These are phyloP conservation scores for Amanita phalloides DNA, from an alignment of 768 basidiomycete genomes.

Conservation along the genomic window DNA sequence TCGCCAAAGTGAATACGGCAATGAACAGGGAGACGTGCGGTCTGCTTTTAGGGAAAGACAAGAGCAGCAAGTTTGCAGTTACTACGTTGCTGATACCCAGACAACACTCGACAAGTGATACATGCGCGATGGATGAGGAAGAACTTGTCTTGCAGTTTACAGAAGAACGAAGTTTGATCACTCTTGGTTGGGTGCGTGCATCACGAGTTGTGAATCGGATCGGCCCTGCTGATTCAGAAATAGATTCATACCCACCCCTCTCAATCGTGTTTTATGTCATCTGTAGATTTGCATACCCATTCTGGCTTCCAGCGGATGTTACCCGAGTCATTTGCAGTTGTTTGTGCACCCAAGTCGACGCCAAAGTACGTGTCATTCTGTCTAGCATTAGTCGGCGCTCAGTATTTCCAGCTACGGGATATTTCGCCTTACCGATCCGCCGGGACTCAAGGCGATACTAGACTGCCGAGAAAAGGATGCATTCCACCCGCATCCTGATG, in stretches of 20 bases:
- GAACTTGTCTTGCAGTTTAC: constrained; percentile 81
- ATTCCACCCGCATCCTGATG: constrained; percentile 80
- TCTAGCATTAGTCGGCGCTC: not conserved
- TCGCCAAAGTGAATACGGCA: constrained; percentile 71
- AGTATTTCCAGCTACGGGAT: constrained; percentile 58
- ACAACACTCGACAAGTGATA: constrained; percentile 81
- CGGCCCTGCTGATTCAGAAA: not conserved
- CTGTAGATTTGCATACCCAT: constrained; percentile 88
- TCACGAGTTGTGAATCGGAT: constrained; percentile 1
- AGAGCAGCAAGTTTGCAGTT: constrained; percentile 55
- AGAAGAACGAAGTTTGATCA: constrained; percentile 70
- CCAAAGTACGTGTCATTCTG: constrained; percentile 44
- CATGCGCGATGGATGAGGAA: constrained; percentile 89
- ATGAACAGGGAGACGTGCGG: constrained; percentile 84
- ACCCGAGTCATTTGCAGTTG: constrained; percentile 87
- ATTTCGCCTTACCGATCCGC: constrained; percentile 84
- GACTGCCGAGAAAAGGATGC: constrained; percentile 60
- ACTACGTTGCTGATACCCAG: constrained; percentile 81
- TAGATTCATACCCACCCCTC: constrained; percentile 92
- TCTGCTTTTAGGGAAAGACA: constrained; percentile 62
- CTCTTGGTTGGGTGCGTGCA: constrained; percentile 78
- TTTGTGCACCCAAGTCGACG: constrained; percentile 73
- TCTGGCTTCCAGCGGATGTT: constrained; percentile 84
- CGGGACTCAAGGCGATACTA: constrained; percentile 64
- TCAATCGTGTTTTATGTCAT: constrained; percentile 93